These are phyloP conservation scores for Garcia nutans DNA, from an alignment of 345 rosid species.

Conservation along the genomic window DNA sequence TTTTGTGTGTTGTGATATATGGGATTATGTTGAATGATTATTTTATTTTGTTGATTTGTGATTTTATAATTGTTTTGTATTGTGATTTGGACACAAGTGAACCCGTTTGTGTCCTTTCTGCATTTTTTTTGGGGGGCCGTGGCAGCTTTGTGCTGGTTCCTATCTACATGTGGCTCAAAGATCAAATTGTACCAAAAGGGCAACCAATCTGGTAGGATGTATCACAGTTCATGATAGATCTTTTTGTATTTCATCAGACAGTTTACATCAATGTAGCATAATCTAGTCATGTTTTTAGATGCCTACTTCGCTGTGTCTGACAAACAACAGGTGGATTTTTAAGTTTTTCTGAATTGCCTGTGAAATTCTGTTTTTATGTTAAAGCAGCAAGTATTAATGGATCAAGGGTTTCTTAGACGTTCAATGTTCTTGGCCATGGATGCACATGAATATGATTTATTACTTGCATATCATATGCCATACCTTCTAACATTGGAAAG, in stretches of 20 bases:
- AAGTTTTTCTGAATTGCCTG: not conserved
- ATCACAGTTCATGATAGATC: not conserved
- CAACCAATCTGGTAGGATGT: slow-evolving; percentile 47
- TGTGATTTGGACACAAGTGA: no score
- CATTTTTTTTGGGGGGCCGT: slow-evolving; percentile 71
- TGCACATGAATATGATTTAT: no score
- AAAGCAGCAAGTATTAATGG: no score
- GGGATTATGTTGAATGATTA: no score
- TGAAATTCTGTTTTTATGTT: not conserved
- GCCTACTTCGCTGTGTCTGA: not conserved
- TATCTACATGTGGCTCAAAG: slow-evolving; percentile 97
- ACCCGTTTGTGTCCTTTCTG: slow-evolving; percentile 54
- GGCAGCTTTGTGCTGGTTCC: slow-evolving; percentile 86
- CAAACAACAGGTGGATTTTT: not conserved
- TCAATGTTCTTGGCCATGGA: no score
- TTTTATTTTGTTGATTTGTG: no score
- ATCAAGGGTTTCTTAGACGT: no score
- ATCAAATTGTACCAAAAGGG: slow-evolving; percentile 78
- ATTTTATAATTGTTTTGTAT: no score
- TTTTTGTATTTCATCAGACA: not conserved
- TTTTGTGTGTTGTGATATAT: no score
- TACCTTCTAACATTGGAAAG: no score
- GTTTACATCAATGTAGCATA: not conserved
- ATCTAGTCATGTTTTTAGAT: not conserved
- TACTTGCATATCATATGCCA: no score